Evolutionary conservation across 257 asterid genomes (phyloP).

Genomic region (Echites panduratus): DNA sequence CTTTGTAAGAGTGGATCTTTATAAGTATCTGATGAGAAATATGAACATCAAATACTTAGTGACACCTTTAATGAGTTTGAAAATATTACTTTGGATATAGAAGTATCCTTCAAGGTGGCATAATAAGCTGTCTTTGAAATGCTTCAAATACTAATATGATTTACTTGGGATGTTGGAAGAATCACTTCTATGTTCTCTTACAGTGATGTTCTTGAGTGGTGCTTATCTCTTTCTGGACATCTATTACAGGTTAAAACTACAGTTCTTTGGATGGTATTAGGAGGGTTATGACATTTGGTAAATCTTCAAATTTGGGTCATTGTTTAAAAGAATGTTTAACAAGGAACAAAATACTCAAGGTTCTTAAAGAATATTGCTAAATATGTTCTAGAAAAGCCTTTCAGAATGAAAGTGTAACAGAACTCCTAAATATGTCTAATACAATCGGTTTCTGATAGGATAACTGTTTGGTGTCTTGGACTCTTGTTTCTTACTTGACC

Average conservation of each 20-base stretch:
- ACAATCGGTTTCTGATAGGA: neutral
- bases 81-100: neutral
- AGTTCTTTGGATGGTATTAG: neutral
- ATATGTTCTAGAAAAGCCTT: neutral
- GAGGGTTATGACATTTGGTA: neutral
- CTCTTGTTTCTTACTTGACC: neutral
- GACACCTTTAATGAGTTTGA: neutral
- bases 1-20: conserved; percentile 8
- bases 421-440: neutral
- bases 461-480: neutral
- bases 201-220: too few relatives aligned
- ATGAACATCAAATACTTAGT: neutral
- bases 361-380: neutral
- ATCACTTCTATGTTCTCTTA: neutral
- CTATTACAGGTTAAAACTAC: neutral
- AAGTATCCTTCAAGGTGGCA: neutral
- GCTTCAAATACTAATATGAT: neutral
- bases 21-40: neutral
- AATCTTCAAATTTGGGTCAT: neutral
- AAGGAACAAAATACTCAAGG: neutral
- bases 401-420: neutral
- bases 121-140: neutral
- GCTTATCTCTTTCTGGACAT: neutral
- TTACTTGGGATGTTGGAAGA: neutral
- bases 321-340: neutral